Evolutionary conservation across 2,329 filamentous ascomycete genomes (phyloP), one percentile per base, ranked within the genome.

Genomic region (Alternaria solani): DNA sequence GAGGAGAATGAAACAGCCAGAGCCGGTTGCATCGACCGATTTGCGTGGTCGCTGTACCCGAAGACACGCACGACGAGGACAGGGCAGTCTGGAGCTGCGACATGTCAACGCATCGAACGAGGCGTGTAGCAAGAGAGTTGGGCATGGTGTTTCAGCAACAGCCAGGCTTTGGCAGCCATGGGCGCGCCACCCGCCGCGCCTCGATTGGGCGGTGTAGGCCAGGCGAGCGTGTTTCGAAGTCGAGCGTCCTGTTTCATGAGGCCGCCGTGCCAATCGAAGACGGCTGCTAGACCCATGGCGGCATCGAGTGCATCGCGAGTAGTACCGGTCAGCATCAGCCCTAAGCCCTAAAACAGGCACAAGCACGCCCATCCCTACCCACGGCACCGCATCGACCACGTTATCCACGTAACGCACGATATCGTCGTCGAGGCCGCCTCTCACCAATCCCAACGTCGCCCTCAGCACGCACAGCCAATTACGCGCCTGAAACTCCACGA

Each of bases 211-310:
- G 47, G 47, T 49, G 30, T n/a, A 36, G 28, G 34, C 56, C 60
- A 61, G 62, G 53, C 51, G 61, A 28, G 55, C 62, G 44, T 66
- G 70, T 73, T 73, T 74, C 67, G 69, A 25, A 34, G 44, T 48
- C 44, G 49, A 54, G 44, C 25, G 28, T 42, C 23, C 57, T 42
- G 57, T 59, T 59, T 55, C 51, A 55, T 44, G 34, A 44, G 38
- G 59, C 36, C 39, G 54, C 41, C 54, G 47, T 47, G 51, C 65
- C 62, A 63, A 69, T 67, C 64, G 66, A 32, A 25, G 5, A 32
- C 41, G 55, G 20, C 57, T 59, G 60, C 30, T 34, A 25, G 20
- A 34, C 32, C 30, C 23, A 32, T 49, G 20, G 30, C 6, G 32
- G 32, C 46, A 5, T 39, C 18, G 16, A 18, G 30, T 12, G 34